Conservation (phyloP, 23 red algal genomes). For the Gracilaria vermiculophylla region DNA sequence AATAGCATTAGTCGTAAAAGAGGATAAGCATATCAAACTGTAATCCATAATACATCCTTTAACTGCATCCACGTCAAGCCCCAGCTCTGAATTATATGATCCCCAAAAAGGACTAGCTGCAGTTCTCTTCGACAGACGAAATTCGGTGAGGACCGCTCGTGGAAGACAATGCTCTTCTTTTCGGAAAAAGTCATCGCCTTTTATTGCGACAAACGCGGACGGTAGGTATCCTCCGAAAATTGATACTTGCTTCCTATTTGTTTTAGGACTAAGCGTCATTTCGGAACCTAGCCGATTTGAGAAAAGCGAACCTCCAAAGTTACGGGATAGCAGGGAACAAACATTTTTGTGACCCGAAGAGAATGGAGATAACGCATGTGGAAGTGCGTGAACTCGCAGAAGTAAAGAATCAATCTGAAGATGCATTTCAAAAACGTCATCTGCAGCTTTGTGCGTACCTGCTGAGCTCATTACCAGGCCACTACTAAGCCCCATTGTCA, state of each 20-base stretch:
- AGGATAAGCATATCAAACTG: background rate
- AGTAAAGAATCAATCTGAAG: slow-evolving; percentile 39
- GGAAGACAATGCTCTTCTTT: background rate
- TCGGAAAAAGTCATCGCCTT: background rate
- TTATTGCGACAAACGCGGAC: background rate
- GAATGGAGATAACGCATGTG: slow-evolving; percentile 42
- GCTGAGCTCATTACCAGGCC: slow-evolving; percentile 26
- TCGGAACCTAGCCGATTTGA: slow-evolving; percentile 34
- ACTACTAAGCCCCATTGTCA: slow-evolving; percentile 34
- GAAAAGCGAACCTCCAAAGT: slow-evolving; percentile 3
- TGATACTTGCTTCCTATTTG: background rate
- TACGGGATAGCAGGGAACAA: background rate
- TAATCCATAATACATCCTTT: slow-evolving; percentile 48
- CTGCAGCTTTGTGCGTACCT: background rate
- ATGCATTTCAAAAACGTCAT: slow-evolving; percentile 24
- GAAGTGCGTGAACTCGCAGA: slow-evolving; percentile 36
- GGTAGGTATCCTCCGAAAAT: slow-evolving; percentile 31
- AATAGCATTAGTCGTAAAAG: background rate
- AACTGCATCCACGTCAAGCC: slow-evolving; percentile 12
- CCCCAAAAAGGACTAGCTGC: slow-evolving; percentile 31
- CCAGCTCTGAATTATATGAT: slow-evolving; percentile 10
- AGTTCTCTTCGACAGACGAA: slow-evolving; percentile 28
- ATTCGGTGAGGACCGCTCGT: background rate
- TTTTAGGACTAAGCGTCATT: background rate
- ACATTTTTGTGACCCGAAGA: background rate